Evolutionary conservation across 1,284 basidiomycete genomes (phyloP), one percentile per base, ranked within the genome.

Genomic region (Microbotryum saponariae): DNA sequence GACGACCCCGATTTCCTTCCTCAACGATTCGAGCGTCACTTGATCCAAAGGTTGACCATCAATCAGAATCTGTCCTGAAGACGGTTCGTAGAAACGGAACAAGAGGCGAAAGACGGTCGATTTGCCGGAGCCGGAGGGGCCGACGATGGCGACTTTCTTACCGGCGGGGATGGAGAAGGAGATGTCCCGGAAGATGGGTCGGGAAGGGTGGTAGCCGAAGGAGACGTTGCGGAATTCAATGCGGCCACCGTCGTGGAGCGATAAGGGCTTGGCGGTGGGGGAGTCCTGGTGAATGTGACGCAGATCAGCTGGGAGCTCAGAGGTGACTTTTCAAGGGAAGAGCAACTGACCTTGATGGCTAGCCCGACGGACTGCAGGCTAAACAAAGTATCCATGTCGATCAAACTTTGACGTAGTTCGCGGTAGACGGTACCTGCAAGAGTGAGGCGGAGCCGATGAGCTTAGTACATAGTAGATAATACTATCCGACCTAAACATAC

Each of bases 41-140:
- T 84, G 79, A 56, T 82, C 80, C 65, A 97, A 84, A 72, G 92
- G 85, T 76, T 97, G 94, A 4, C 84, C 89, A 72, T 93, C 90
- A 63, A 93, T 83, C 58, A 83, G 78, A 70, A 98, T 97, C 29
- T 80, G 79, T 1, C 94, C 96, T 0, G 82, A 80, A 3, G 81
- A 76, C 0, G 91, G 91, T 51, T 91, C 85, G 76, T 97, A 98
- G 81, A 97, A 97, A 9, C 94, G 82, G 79, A 91, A 97, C 20
- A 98, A 79, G 0, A 98, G 84, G 4, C 93, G 85, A 79, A 97
- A 89, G 58, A 98, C 85, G 4, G 94, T 98, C 21, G 89, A 93
- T 78, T 98, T 98, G n/a, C 94, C 96, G 72, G 91, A 96, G 10
- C 94, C 96, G 0, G 90, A 93, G 0, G 94, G 92, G 0, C 94